Evolutionary conservation across 1,284 basidiomycete genomes (phyloP), one percentile per base, ranked within the genome.

Genomic region (Sparassis latifolia): DNA sequence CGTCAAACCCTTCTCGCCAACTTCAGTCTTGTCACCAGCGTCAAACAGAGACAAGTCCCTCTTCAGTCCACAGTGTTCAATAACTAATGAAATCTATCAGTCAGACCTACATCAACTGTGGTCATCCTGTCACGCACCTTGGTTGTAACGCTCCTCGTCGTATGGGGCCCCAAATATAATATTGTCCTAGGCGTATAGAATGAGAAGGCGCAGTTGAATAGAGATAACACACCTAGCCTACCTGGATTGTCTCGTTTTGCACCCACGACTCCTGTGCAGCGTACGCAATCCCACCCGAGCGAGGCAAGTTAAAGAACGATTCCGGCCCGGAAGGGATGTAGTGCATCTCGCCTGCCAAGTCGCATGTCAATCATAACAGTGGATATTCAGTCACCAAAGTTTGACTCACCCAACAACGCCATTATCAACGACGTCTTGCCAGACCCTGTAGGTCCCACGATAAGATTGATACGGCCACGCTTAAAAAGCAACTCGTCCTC

Each of bases 21-120:
- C 80, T 62, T 88, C 86, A 0, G 86, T 88, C 52, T 72, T 58
- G 61, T 90, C 87, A 1, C 85, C 84, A 40, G 84, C 84, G 42
- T 84, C 79, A 55, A 87, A 84, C n/a, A 87, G 62, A 31, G 69
- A 69, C 2, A 87, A 66, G 56, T 89, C 85, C 2, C 73, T 74
- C 58, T 80, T 73, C 28, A 89, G 69, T 2, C 73, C 81, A 53
- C 85, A 87, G 57, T 82, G 80, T 37, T 79, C 64, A 27, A 87
- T 61, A 27, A 83, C 83, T 72, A 32, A 20, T 20, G 20, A 20
- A 20, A 20, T 67, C 64, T 58, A 7, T 46, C 62, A 67, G 52
- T 68, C 71, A 46, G 61, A 54, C 7, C 69, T 58, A 10, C 2
- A 27, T 10, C 4, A n/a, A 12, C 69, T 58, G 28, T 69, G 37